These are phyloP conservation scores for Zasmidium cellare DNA, from an alignment of 2,329 filamentous ascomycete genomes.

Conservation along the genomic window DNA sequence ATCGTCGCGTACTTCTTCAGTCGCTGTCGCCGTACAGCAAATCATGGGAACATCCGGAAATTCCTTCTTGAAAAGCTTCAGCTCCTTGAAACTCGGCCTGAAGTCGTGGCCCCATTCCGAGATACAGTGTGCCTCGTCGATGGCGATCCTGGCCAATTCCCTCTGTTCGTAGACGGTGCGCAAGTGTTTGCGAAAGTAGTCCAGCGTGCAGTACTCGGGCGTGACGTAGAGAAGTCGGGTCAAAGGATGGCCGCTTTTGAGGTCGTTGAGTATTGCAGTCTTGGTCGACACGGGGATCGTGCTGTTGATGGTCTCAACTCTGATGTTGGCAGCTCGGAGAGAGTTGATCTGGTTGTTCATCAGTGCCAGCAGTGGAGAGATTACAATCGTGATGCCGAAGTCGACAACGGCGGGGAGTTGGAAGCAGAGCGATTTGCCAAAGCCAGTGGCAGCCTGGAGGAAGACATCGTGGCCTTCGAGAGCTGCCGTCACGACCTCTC, in stretches of 20 bases:
- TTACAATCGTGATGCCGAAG: conserved; percentile 84
- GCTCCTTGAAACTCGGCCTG: conserved; percentile 82
- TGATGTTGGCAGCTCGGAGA: conserved; percentile 70
- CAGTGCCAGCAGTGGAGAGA: conserved; percentile 83
- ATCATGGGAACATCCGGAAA: conserved; percentile 88
- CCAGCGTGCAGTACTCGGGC: conserved; percentile 78
- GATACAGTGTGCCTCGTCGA: conserved; percentile 96
- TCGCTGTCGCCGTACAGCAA: conserved; percentile 90
- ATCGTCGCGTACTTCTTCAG: conserved; percentile 75
- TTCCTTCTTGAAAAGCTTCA: conserved; percentile 80
- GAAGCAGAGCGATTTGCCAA: conserved; percentile 92
- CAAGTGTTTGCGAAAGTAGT: conserved; percentile 74
- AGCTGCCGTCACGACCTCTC: conserved; percentile 82
- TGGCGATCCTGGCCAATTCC: conserved; percentile 82
- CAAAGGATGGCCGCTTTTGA: conserved; percentile 82
- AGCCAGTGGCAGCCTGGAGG: conserved; percentile 84
- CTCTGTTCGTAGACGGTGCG: conserved; percentile 73
- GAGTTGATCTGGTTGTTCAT: conserved; percentile 96
- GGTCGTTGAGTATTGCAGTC: conserved; percentile 71
- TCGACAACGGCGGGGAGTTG: conserved; percentile 88
- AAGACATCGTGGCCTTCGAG: conserved; percentile 87
- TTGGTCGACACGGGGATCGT: conserved; percentile 68
- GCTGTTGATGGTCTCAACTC: conserved; percentile 84
- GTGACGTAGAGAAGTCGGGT: conserved; percentile 89
- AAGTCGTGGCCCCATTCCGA: conserved; percentile 99